Evolutionary conservation across 139 green algal genomes (phyloP).

Genomic region (Chlamydomonas sp.): DNA sequence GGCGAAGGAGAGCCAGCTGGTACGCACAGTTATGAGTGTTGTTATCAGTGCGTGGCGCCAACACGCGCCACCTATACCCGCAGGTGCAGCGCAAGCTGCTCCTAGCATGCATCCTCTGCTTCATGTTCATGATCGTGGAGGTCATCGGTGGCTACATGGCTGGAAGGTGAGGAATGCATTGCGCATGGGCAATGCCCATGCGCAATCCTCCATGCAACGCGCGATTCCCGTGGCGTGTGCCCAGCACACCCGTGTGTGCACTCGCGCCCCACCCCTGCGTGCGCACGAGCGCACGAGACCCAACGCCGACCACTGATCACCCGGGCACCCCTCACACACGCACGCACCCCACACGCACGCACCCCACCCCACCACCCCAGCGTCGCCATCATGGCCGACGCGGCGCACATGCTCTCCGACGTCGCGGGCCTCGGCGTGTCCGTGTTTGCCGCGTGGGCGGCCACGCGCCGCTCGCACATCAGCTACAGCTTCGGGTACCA

Average conservation of each 20-base stretch:
- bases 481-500: constrained; percentile 77
- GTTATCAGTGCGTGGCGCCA: no score
- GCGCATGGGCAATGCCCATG: no score
- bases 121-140: constrained; percentile 51
- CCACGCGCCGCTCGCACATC: constrained; percentile 14
- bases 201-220: neutral
- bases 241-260: neutral
- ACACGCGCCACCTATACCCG: no score
- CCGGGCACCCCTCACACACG: no score
- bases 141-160: constrained; percentile 46
- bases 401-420: constrained; percentile 91
- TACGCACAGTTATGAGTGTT: no score
- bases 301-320: no score
- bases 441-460: constrained; percentile 53
- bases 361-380: no score
- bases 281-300: neutral
- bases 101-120: constrained; percentile 35
- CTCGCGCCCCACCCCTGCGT: neutral
- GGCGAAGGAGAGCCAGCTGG: no score
- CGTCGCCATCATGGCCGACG: constrained; percentile 90
- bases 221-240: neutral
- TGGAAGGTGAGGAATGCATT: constrained; percentile 40
- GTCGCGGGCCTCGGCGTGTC: constrained; percentile 76
- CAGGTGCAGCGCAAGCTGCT: constrained; percentile 49
- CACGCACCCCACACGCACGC: no score